These are phyloP conservation scores for Lantana camara DNA, from an alignment of 257 asterid species.

Conservation along the genomic window DNA sequence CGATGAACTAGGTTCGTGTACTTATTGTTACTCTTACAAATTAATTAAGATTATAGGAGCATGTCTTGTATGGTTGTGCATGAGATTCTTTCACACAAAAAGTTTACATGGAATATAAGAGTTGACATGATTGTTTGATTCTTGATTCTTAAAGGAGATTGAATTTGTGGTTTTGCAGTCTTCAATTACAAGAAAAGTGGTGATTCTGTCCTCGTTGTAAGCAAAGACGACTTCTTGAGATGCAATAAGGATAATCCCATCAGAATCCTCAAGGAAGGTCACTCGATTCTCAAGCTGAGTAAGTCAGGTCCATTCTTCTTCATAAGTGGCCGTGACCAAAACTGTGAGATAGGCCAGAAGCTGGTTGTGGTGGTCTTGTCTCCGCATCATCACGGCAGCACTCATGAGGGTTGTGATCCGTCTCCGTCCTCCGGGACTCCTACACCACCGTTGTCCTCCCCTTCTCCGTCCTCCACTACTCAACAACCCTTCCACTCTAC, in stretches of 20 bases:
- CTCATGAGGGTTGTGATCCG: not conserved
- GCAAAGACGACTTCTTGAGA: constrained; percentile 37
- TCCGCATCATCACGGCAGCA: constrained; percentile 12
- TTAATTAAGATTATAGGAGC: no score
- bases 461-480: constrained; percentile 11
- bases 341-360: constrained; percentile 58
- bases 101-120: no score
- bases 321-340: constrained; percentile 54
- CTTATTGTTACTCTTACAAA: no score
- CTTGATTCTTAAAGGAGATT: no score
- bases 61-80: no score
- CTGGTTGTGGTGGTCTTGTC: constrained; percentile 33
- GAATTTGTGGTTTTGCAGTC: constrained; percentile 35
- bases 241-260: constrained; percentile 51
- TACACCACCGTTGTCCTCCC: constrained; percentile 29
- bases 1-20: constrained; percentile 43
- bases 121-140: no score
- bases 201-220: constrained; percentile 51
- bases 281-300: constrained; percentile 37
- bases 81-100: no score
- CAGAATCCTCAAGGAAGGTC: constrained; percentile 28
- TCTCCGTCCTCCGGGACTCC: constrained; percentile 12
- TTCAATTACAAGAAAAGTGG: constrained; percentile 45
- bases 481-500: constrained; percentile 17
- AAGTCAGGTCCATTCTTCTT: constrained; percentile 48